Evolutionary conservation across 257 asterid genomes (phyloP).

Genomic region (Pogostemon cablin): DNA sequence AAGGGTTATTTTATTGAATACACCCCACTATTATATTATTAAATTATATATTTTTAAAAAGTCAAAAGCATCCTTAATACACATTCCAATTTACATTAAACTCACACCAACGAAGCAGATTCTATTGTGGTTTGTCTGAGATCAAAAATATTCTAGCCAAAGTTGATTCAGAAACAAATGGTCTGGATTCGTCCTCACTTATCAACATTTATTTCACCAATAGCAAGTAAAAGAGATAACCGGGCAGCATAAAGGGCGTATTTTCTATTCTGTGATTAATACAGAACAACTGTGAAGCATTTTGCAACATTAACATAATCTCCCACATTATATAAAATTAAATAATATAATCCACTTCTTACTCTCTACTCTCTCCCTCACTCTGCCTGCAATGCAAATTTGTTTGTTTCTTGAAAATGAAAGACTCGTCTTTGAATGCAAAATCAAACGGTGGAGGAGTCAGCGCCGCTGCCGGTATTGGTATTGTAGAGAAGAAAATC

Average conservation of each 20-base stretch:
- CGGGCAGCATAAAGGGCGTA: neutral
- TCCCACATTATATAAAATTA: neutral
- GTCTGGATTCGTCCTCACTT: conserved; percentile 22
- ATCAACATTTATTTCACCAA: neutral
- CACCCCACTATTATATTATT: too few species aligned
- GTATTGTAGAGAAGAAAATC: conserved; percentile 51
- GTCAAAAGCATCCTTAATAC: too few species aligned
- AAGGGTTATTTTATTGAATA: too few species aligned
- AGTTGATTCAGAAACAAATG: conserved; percentile 33
- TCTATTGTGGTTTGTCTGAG: too few species aligned
- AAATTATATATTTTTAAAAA: too few species aligned
- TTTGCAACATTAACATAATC: conserved; percentile 1
- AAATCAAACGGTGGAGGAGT: conserved; percentile 37
- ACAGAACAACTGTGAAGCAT: conserved; percentile 20
- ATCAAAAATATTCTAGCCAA: too few species aligned
- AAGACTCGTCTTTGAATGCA: conserved; percentile 48
- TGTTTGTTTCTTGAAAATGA: conserved; percentile 34
- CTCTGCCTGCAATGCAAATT: neutral
- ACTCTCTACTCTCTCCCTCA: neutral
- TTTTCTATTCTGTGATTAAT: conserved; percentile 11
- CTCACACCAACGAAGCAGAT: too few species aligned
- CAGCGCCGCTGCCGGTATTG: neutral
- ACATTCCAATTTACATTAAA: too few species aligned
- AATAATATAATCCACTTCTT: too few species aligned
- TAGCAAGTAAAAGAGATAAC: neutral